A percentile compares a stretch with the other conserved stretches of the same genome.
phyloP scores from a whole-genome alignment of 2,329 filamentous ascomycete genomes.

The Ophiostoma ulmi region DNA sequence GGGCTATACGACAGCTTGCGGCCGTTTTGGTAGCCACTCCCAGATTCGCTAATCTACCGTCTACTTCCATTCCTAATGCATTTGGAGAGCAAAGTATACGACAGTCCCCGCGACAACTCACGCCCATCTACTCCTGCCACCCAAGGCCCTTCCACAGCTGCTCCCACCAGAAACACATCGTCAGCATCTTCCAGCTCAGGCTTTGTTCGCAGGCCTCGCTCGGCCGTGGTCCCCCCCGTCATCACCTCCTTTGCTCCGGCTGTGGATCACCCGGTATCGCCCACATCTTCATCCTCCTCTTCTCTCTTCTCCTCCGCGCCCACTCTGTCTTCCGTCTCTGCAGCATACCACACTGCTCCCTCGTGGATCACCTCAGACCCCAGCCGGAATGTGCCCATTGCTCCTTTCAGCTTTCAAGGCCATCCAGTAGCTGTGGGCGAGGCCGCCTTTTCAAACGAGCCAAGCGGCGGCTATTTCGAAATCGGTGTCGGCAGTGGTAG shows the following conservation, averaged over 20 bases:
- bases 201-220: constrained; percentile 1
- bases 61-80: constrained; percentile 20
- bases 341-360: constrained; percentile 3
- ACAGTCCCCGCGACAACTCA: neutral
- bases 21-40: neutral
- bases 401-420: neutral
- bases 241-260: constrained; percentile 4
- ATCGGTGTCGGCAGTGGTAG: neutral
- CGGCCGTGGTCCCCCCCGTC: constrained; percentile 10
- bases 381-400: constrained; percentile 20
- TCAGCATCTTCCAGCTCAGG: neutral
- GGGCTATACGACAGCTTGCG: neutral
- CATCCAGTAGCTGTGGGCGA: constrained; percentile 12
- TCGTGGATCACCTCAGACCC: constrained; percentile 19
- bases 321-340: constrained; percentile 15
- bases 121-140: neutral
- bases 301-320: constrained; percentile 21
- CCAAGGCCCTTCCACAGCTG: neutral
- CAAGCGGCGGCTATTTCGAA: constrained; percentile 1
- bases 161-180: neutral
- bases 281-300: constrained; percentile 17
- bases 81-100: constrained; percentile 18
- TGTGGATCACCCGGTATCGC: constrained; percentile 14
- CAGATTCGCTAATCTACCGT: neutral
- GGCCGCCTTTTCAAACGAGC: constrained; percentile 10